These are phyloP conservation scores for Alopecurus myosuroides DNA, from an alignment of 176 grass and related monocot species.

Conservation along the genomic window DNA sequence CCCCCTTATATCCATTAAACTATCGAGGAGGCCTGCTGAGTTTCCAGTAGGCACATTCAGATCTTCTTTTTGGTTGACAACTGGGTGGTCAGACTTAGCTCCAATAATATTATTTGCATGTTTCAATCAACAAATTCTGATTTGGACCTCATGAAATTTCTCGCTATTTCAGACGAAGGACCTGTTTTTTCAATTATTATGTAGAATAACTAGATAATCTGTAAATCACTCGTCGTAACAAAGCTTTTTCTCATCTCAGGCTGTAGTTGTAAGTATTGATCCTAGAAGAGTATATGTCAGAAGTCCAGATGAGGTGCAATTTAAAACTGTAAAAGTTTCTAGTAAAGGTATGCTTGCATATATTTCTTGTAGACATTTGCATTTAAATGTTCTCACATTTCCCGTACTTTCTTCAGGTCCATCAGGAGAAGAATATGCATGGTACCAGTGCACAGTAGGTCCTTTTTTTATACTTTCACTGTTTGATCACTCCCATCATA, in stretches of 20 bases:
- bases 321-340: constrained; percentile 66
- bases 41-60: not conserved
- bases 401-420: constrained; percentile 54
- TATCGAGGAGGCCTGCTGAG: not conserved
- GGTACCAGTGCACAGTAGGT: constrained; percentile 98
- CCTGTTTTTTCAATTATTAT: not conserved
- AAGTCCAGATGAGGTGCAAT: constrained; percentile 78
- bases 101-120: not conserved
- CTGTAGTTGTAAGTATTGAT: constrained; percentile 98
- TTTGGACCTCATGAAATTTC: not conserved
- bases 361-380: constrained; percentile 14
- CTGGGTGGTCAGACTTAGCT: not conserved
- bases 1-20: not conserved
- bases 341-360: constrained; percentile 58
- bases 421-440: constrained; percentile 91
- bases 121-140: not conserved
- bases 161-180: not conserved
- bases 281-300: constrained; percentile 78
- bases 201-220: not conserved
- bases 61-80: not conserved
- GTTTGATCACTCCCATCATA: not conserved
- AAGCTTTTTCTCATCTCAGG: constrained; percentile 44
- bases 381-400: constrained; percentile 21
- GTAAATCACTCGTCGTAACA: not conserved
- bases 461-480: not conserved